Percentiles rank a stretch among this genome's conserved stretches.
These are phyloP conservation scores for Chaetomium strumarium DNA, from an alignment of 2,329 filamentous ascomycete genomes.

Conservation along the genomic window DNA sequence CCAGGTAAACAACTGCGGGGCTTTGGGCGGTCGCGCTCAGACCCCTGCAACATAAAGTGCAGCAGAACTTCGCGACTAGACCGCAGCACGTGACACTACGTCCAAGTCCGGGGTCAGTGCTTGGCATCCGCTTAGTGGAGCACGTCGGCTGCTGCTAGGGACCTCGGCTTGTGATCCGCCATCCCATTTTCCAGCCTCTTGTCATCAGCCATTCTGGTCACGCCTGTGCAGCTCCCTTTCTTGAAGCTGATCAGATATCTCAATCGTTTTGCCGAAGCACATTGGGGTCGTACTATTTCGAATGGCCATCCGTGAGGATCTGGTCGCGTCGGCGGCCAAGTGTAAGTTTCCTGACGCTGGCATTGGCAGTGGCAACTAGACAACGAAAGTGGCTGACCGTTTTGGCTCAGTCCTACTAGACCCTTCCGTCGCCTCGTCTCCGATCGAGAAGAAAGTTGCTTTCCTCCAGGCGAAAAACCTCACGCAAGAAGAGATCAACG, in stretches of 20 bases:
- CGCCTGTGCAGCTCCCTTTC: background rate
- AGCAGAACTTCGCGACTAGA: background rate
- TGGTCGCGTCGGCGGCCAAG: conserved; percentile 65
- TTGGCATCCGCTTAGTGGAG: conserved; percentile 12
- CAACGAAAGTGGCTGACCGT: conserved; percentile 3
- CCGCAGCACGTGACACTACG: conserved; percentile 12
- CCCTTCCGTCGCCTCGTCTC: conserved; percentile 79
- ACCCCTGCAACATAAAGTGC: conserved; percentile 4
- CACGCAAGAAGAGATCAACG: conserved; percentile 89
- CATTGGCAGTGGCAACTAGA: background rate
- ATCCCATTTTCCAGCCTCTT: conserved; percentile 25
- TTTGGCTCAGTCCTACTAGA: conserved; percentile 77
- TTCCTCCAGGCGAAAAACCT: conserved; percentile 97
- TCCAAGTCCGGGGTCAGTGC: conserved; percentile 13
- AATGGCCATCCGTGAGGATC: conserved; percentile 90
- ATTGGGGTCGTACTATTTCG: conserved; percentile 17
- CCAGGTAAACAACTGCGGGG: conserved; percentile 26
- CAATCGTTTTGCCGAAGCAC: background rate
- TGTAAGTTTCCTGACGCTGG: conserved; percentile 20
- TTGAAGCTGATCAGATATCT: background rate
- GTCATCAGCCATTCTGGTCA: conserved; percentile 7
- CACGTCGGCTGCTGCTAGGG: conserved; percentile 9
- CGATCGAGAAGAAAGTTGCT: conserved; percentile 86
- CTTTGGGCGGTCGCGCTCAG: conserved; percentile 6
- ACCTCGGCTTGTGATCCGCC: conserved; percentile 24